phyloP scores from a whole-genome alignment of 2,329 filamentous ascomycete species.

The Ophiostoma quercus region DNA sequence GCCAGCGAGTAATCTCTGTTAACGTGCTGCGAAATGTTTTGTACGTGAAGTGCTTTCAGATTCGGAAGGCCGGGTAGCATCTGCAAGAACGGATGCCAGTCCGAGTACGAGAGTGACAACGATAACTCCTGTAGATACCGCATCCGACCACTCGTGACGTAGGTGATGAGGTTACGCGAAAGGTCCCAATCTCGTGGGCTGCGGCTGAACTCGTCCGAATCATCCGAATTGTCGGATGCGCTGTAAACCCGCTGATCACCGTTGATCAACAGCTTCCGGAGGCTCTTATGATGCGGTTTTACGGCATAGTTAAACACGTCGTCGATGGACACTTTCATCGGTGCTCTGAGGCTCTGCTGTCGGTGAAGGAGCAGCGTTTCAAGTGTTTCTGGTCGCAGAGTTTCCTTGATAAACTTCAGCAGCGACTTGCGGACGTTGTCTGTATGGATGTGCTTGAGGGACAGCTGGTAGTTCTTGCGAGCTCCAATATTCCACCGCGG shows the following conservation, averaged over 20 bases:
- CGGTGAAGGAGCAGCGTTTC: conserved; percentile 76
- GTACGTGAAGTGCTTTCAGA: conserved; percentile 48
- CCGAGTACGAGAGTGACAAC: conserved; percentile 65
- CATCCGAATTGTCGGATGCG: conserved; percentile 31
- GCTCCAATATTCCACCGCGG: conserved; percentile 28
- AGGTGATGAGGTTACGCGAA: conserved; percentile 62
- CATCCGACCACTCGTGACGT: conserved; percentile 74
- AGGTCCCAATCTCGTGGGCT: conserved; percentile 68
- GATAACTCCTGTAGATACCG: conserved; percentile 64
- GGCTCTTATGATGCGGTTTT: conserved; percentile 62
- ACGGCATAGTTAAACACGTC: conserved; percentile 66
- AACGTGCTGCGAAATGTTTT: conserved; percentile 29
- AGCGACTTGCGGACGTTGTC: conserved; percentile 65
- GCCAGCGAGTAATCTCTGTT: conserved; percentile 47
- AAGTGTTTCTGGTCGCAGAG: conserved; percentile 71
- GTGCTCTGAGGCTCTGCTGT: conserved; percentile 42
- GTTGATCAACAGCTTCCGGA: conserved; percentile 70
- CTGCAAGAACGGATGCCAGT: conserved; percentile 80
- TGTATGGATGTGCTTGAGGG: conserved; percentile 68
- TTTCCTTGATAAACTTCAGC: conserved; percentile 70
- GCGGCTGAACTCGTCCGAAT: conserved; percentile 33
- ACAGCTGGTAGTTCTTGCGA: conserved; percentile 54
- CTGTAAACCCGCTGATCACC: conserved; percentile 52
- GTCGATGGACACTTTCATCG: conserved; percentile 51
- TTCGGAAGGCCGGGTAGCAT: conserved; percentile 65